Percentiles rank a stretch among this genome's conserved stretches.
phyloP scores from a whole-genome alignment of 2,329 filamentous ascomycete species.

The Didymella segeticola region DNA sequence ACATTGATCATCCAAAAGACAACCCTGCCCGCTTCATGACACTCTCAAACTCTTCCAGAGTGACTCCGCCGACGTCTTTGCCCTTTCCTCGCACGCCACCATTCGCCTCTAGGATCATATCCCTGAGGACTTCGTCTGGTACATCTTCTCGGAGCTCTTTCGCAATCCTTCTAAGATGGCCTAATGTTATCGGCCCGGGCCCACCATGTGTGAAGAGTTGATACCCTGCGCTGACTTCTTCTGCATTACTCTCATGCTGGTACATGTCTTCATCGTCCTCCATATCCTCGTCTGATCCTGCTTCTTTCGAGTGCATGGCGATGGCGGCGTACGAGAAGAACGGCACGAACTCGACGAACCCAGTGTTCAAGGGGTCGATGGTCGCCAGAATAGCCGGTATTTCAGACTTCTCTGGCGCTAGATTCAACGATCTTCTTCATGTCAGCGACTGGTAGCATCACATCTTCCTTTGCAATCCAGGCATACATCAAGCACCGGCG shows the following conservation, averaged over 20 bases:
- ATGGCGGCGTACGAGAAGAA: slow-evolving; percentile 90
- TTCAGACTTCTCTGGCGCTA: slow-evolving; percentile 70
- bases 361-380: slow-evolving; percentile 82
- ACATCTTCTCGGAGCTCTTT: slow-evolving; percentile 83
- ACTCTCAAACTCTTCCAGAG: slow-evolving; percentile 79
- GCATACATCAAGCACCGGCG: slow-evolving; percentile 60
- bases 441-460: slow-evolving; percentile 6
- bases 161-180: slow-evolving; percentile 79
- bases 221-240: slow-evolving; percentile 84
- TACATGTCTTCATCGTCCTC: slow-evolving; percentile 52
- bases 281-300: slow-evolving; percentile 51
- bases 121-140: slow-evolving; percentile 79
- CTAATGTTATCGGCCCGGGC: slow-evolving; percentile 75
- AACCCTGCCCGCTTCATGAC: slow-evolving; percentile 86
- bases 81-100: slow-evolving; percentile 67
- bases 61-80: slow-evolving; percentile 70
- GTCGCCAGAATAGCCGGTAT: slow-evolving; percentile 78
- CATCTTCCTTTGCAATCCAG: neutral
- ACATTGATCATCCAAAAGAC: slow-evolving; percentile 66
- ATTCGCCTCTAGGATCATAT: slow-evolving; percentile 96
- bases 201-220: slow-evolving; percentile 72
- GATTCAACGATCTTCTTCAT: slow-evolving; percentile 74
- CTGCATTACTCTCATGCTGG: slow-evolving; percentile 50
- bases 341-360: slow-evolving; percentile 77
- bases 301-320: slow-evolving; percentile 67